These are phyloP conservation scores for Sarocladium strictum DNA, from an alignment of 2,329 filamentous ascomycete species.

Conservation along the genomic window DNA sequence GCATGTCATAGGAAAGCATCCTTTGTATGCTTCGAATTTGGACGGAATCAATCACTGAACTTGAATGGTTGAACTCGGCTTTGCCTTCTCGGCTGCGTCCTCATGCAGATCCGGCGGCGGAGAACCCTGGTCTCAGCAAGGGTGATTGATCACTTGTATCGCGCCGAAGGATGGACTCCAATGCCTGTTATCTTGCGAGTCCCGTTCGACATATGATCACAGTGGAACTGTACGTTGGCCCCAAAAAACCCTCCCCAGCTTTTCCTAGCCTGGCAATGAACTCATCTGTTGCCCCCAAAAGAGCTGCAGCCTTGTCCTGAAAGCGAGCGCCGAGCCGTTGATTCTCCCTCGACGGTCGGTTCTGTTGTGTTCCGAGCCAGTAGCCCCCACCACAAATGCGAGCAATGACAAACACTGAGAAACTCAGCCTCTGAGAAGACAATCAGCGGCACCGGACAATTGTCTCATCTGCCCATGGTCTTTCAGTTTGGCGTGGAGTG, in stretches of 20 bases:
- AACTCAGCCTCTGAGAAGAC: not conserved
- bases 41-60: not conserved
- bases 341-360: not conserved
- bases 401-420: not conserved
- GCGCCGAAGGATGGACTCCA: not conserved
- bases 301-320: not conserved
- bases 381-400: not conserved
- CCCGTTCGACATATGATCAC: no score
- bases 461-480: not conserved
- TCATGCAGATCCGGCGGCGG: slow-evolving; percentile 4
- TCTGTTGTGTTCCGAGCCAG: not conserved
- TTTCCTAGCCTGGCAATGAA: not conserved
- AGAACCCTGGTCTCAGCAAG: slow-evolving; percentile 1
- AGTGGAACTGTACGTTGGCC: slow-evolving; percentile 2
- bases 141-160: not conserved
- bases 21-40: not conserved
- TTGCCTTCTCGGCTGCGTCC: not conserved
- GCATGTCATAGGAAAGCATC: not conserved
- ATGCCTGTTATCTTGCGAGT: not conserved
- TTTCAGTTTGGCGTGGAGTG: not conserved
- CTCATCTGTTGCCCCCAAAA: not conserved
- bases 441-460: not conserved
- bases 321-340: not conserved
- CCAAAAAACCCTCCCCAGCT: not conserved
- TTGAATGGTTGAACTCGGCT: not conserved